Evolutionary conservation across 441 rosid species (phyloP), one percentile per base, ranked within the genome.

Genomic region (Brassica balearica): DNA sequence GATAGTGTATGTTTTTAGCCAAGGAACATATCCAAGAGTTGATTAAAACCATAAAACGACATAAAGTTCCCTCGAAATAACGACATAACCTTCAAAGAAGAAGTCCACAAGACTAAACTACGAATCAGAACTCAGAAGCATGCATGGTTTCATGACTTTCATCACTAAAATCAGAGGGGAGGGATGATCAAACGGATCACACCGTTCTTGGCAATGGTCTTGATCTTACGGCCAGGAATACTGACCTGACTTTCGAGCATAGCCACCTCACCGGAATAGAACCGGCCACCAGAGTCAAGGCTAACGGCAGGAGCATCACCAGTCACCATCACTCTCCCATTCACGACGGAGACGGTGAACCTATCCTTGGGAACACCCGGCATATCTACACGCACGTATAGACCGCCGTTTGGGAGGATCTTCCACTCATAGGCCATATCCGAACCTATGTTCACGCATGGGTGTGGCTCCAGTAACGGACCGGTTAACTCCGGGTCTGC

Each of bases 361-460:
- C 82, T 82, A n/a, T 86, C 90, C 58, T 84, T 89, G 55, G 83
- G 77, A 5, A 92, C 79, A 2, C 92, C 91, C 0, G 91, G 90
- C 93, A 89, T 85, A 78, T 90, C 92, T 8, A 88, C 68, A 23
- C 87, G 69, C 11, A 87, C 72, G 46, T 53, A 81, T 1, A 77
- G 34, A 1, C 78, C 63, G 3, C 77, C 81, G 34, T 79, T 69
- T 5, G 17, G 56, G 0, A 77, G 78, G 20, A 8, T 12, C 75
- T 72, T 81, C 5, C 58, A 77, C 71, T 81, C 78, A n/a, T 66
- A 77, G 2, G 81, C 74, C 77, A 64, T 65, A n/a, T 14, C 8
- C 0, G 81, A 65, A 12, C 84, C 84, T 6, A 38, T 1, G 3
- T n/a, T 12, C 65, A 76, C 68, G 32, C 51, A 19, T 53, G 84